Percentiles rank a stretch among this genome's conserved stretches.
These are phyloP conservation scores for Sporothrix phasma DNA, from an alignment of 2,329 filamentous ascomycete species.

Conservation along the genomic window DNA sequence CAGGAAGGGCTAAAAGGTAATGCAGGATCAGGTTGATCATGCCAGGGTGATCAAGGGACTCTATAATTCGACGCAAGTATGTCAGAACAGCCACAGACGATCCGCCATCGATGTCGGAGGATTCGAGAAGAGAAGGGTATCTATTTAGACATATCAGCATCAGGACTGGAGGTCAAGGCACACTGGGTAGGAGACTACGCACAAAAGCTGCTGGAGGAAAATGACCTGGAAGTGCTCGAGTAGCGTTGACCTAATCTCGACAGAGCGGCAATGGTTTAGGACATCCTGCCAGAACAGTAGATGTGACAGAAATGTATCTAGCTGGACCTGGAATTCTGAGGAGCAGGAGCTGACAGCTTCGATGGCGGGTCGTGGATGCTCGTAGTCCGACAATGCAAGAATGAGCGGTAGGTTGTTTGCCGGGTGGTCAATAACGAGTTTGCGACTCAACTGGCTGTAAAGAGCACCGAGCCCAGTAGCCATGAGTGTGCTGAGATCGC, in stretches of 20 bases:
- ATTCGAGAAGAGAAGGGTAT: constrained; percentile 91
- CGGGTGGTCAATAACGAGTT: constrained; percentile 72
- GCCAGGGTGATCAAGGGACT: constrained; percentile 84
- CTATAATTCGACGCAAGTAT: constrained; percentile 81
- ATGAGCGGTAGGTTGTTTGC: constrained; percentile 69
- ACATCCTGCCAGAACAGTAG: constrained; percentile 98
- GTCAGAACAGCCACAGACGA: constrained; percentile 94
- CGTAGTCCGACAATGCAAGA: constrained; percentile 80
- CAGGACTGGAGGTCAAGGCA: neutral
- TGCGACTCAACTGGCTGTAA: constrained; percentile 58
- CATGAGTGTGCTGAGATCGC: constrained; percentile 93
- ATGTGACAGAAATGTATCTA: constrained; percentile 90
- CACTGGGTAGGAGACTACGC: neutral
- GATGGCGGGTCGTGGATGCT: constrained; percentile 57
- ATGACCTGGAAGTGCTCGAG: constrained; percentile 96
- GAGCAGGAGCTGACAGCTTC: constrained; percentile 67
- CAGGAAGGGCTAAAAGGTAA: constrained; percentile 77
- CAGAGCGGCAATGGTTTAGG: constrained; percentile 84
- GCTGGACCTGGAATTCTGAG: constrained; percentile 68
- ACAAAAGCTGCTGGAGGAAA: constrained; percentile 84
- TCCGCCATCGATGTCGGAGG: constrained; percentile 91
- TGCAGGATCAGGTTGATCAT: constrained; percentile 89
- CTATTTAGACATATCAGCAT: neutral
- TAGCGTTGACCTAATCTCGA: constrained; percentile 84
- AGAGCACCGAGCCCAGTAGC: constrained; percentile 81